Evolutionary conservation across 2,329 filamentous ascomycete genomes (phyloP), one percentile per base, ranked within the genome.

Genomic region (Neopestalotiopsis sp.): DNA sequence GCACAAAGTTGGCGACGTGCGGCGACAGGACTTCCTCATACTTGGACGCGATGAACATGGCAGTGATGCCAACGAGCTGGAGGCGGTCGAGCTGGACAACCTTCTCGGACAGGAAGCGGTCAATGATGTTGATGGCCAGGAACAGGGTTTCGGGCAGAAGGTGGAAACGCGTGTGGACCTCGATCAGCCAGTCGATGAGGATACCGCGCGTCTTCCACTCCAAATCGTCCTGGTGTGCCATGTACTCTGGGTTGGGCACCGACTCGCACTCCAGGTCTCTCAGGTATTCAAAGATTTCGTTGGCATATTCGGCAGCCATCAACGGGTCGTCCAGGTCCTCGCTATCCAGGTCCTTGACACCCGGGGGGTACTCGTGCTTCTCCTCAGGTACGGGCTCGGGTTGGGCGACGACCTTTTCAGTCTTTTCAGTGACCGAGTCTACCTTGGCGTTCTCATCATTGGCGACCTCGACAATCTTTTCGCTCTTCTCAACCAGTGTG

Each of bases 201-300:
- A 99, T 98, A 72, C 95, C 95, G 75, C 96, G 94, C 84, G 97
- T 98, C 88, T 97, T 97, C 96, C 96, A 99, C 81, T 98, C 95
- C 13, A 99, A 87, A 75, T 98, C 94, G 72, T 93, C 92, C 79
- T 99, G 96, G 82, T 95, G 93, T 65, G 92, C 89, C 91, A 99
- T 99, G 85, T 99, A 99, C 71, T 96, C 85, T 20, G 94, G 91
- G 82, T 98, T 98, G 74, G 95, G 94, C 78, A 95, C 81, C 0
- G 90, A 81, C 86, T 94, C 79, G 86, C 83, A 85, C 83, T 99
- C 96, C 30, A 98, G 89, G 75, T 97, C 91, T 76, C 90, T 91
- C 72, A 98, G 88, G 81, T 99, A 98, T 74, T 98, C 94, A 78
- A 98, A 98, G 78, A 99, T 98, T 78, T 99, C 96, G 70, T 92